Evolutionary conservation across 768 basidiomycete genomes (phyloP).

Genomic region (Tricholoma sp.): DNA sequence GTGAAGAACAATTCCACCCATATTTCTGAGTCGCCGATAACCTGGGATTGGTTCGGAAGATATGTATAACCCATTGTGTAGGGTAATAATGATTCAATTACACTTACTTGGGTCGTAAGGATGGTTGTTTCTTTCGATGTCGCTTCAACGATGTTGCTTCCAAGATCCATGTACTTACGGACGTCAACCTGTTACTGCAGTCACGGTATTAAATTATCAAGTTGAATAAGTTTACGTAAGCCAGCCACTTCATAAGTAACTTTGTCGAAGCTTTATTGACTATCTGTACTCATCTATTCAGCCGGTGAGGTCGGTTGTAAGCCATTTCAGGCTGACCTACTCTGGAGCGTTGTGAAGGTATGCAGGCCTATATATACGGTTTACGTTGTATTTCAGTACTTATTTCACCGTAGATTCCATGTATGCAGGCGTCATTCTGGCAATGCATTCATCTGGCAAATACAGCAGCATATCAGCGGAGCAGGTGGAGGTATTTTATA

Average conservation of each 20-base stretch:
- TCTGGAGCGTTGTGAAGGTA: neutral
- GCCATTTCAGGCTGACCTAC: neutral
- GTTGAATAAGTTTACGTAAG: neutral
- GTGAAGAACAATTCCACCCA: slow-evolving; percentile 67
- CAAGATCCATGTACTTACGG: neutral
- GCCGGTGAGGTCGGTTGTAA: neutral
- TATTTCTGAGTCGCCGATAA: slow-evolving; percentile 23
- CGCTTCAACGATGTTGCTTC: neutral
- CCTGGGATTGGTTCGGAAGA: neutral
- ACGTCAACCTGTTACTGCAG: no score
- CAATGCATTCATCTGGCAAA: slow-evolving; percentile 8
- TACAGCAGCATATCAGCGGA: neutral
- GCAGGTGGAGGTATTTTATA: neutral
- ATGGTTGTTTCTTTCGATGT: neutral
- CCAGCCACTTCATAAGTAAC: no score
- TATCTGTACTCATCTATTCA: no score
- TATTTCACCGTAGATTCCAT: slow-evolving; percentile 9
- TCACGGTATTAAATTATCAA: no score
- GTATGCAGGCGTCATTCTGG: slow-evolving; percentile 14
- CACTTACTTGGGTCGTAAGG: slow-evolving; percentile 3
- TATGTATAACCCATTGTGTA: neutral
- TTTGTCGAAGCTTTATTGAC: no score
- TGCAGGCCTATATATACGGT: neutral
- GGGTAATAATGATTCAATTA: neutral
- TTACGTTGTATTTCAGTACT: neutral